Base-by-base conservation (phyloP, 768 basidiomycete genomes). In the Tephrocybe sp. region DNA sequence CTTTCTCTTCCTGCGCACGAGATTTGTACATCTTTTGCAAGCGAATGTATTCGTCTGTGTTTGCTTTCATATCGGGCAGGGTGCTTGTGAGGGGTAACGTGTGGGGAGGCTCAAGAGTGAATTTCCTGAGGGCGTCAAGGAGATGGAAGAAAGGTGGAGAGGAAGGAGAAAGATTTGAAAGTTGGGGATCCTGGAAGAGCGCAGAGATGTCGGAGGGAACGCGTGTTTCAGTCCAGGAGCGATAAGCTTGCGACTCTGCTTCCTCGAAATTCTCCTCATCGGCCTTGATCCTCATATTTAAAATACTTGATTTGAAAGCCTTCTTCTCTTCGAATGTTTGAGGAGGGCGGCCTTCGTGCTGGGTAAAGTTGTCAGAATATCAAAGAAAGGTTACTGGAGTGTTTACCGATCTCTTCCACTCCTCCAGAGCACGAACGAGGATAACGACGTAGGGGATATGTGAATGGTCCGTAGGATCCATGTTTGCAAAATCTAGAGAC, bases 191-290 rank as follows among this genome's bases (percentile, higher is more conserved):
- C 12, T 75, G 54, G 62, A 94, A 87, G 18, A 95, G 75, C 0
- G 73, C 57, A 9, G 69, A 55, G 41, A 91, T 78, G 25, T 91
- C 89, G 8, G 71, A 71, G 1, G 92, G 91, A 3, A 95, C 76
- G 33, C 62, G 64, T 3, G 77, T 75, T 9, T 67, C 59, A 8
- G 80, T 80, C 84, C 84, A 94, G 47, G 80, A 80, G 22, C 89
- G 83, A 65, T 90, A 94, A 0, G 88, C 91, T 63, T 97, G 90
- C 6, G 86, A 76, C 60, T 88, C 80, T 2, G 94, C 95, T 66
- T 98, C 95, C 52, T 97, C 95, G 62, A 94, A 94, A 69, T 98
- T 99, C 73, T 99, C 97, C 62, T 98, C 93, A 62, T 99, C 97
- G 0, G 69, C 57, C 59, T 91, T 92, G 49, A 78, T 62, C 59